Evolutionary conservation across 176 grass and related monocot genomes (phyloP).

Genomic region (Aegilops bicornis): DNA sequence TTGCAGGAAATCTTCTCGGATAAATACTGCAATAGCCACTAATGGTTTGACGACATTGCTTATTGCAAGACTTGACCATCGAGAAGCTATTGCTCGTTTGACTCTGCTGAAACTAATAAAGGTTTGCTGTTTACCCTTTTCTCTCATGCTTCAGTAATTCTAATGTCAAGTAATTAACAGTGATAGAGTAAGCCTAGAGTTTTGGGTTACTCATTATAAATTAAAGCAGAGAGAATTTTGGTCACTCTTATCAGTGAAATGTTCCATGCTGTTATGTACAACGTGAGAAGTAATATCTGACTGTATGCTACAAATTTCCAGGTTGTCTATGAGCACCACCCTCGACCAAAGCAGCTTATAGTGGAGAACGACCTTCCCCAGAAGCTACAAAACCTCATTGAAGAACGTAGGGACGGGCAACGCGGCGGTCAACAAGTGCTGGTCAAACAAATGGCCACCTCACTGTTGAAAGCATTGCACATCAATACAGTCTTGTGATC

Average conservation of each 20-base stretch:
- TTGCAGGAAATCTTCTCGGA: slow-evolving; percentile 85
- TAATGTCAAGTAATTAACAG: neutral
- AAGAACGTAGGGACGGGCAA: slow-evolving; percentile 90
- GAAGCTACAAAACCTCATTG: slow-evolving; percentile 96
- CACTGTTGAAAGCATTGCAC: slow-evolving; percentile 85
- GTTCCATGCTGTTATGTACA: neutral
- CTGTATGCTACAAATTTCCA: slow-evolving; percentile 19
- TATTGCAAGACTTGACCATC: slow-evolving; percentile 88
- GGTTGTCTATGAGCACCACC: slow-evolving; percentile 99
- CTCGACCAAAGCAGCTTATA: slow-evolving; percentile 96
- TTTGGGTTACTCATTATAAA: too few relatives aligned
- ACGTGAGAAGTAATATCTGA: neutral
- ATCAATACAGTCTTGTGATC: slow-evolving; percentile 98
- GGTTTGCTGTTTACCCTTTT: slow-evolving; percentile 36
- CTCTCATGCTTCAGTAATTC: neutral
- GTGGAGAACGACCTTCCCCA: slow-evolving; percentile 97
- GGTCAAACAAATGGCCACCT: slow-evolving; percentile 99
- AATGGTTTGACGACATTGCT: slow-evolving; percentile 95
- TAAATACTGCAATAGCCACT: slow-evolving; percentile 94
- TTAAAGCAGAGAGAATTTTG: neutral
- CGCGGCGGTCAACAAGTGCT: slow-evolving; percentile 86
- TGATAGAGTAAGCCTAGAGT: neutral
- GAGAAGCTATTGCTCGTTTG: slow-evolving; percentile 92
- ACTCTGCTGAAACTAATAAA: slow-evolving; percentile 99
- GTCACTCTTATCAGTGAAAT: neutral